These are phyloP conservation scores for Penicillium alfredii DNA, from an alignment of 495 filamentous ascomycete genomes.

Conservation along the genomic window DNA sequence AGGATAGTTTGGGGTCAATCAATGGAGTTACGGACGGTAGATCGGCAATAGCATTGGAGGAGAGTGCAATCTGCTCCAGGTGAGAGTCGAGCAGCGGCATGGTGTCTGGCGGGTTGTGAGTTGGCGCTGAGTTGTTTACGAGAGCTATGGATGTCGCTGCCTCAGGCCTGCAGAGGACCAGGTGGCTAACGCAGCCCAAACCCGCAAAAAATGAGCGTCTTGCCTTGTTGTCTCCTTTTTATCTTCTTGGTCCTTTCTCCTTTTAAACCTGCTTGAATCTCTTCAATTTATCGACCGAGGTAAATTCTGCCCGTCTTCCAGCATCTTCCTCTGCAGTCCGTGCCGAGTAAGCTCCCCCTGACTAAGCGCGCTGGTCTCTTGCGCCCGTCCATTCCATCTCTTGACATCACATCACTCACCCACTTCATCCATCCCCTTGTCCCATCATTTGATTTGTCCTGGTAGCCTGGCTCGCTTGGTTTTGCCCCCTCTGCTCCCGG, in stretches of 20 bases:
- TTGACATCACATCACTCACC: conserved; percentile 47
- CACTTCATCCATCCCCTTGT: conserved; percentile 32
- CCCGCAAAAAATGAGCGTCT: conserved; percentile 4
- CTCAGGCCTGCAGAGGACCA: too few species aligned
- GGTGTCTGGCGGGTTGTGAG: conserved; percentile 16
- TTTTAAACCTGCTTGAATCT: too few species aligned
- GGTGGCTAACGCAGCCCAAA: too few species aligned
- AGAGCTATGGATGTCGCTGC: conserved; percentile 9
- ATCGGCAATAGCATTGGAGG: conserved; percentile 73
- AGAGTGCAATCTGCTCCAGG: conserved; percentile 85
- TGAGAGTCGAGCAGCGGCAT: conserved; percentile 79
- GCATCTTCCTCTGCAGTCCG: too few species aligned
- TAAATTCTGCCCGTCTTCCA: too few species aligned
- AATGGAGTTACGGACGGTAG: conserved; percentile 58
- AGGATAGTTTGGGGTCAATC: too few species aligned
- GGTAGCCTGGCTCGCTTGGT: conserved; percentile 12
- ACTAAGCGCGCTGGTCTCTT: conserved; percentile 39
- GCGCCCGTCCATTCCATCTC: conserved; percentile 35
- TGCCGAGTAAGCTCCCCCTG: conserved; percentile 30
- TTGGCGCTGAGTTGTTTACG: conserved; percentile 7
- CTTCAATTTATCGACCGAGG: too few species aligned
- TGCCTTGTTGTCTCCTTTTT: not conserved
- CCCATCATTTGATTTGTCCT: conserved; percentile 19
- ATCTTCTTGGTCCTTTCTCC: conserved; percentile 1
- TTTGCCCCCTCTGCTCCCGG: conserved; percentile 19